Conservation (phyloP, 768 basidiomycete genomes). For the Pholiota microspora region DNA sequence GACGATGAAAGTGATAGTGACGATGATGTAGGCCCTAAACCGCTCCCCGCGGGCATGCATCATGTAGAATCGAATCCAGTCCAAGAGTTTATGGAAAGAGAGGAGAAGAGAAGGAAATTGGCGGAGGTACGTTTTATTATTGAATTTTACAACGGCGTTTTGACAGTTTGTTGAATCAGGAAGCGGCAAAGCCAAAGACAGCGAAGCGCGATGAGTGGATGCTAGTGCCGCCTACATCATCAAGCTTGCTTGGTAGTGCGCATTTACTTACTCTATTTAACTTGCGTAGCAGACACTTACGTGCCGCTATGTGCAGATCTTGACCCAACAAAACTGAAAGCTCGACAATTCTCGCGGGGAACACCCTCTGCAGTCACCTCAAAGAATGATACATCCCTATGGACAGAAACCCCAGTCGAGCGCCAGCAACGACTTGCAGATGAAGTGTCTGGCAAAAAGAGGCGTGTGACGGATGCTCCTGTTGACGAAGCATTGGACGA, state of each 20-base stretch:
- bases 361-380: constrained; percentile 41
- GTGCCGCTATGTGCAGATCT: constrained; percentile 47
- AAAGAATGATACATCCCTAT: constrained; percentile 64
- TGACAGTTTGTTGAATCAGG: constrained; percentile 36
- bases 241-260: constrained; percentile 77
- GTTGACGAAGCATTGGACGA: constrained; percentile 40
- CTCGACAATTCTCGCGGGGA: constrained; percentile 73
- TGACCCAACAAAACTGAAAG: constrained; percentile 82
- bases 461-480: constrained; percentile 60
- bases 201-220: constrained; percentile 95
- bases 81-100: constrained; percentile 79
- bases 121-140: constrained; percentile 47
- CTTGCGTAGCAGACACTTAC: not conserved
- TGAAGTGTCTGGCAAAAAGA: constrained; percentile 90
- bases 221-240: constrained; percentile 87
- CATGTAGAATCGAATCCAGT: constrained; percentile 61
- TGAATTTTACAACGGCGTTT: not conserved
- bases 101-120: constrained; percentile 72
- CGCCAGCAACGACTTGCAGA: constrained; percentile 89
- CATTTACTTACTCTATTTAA: constrained; percentile 13
- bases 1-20: constrained; percentile 50
- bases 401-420: constrained; percentile 98
- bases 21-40: constrained; percentile 84
- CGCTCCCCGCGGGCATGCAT: constrained; percentile 50
- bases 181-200: constrained; percentile 75